phyloP scores from a whole-genome alignment of 225 moss, liverwort and hornwort species.

The Climacium dendroides region DNA sequence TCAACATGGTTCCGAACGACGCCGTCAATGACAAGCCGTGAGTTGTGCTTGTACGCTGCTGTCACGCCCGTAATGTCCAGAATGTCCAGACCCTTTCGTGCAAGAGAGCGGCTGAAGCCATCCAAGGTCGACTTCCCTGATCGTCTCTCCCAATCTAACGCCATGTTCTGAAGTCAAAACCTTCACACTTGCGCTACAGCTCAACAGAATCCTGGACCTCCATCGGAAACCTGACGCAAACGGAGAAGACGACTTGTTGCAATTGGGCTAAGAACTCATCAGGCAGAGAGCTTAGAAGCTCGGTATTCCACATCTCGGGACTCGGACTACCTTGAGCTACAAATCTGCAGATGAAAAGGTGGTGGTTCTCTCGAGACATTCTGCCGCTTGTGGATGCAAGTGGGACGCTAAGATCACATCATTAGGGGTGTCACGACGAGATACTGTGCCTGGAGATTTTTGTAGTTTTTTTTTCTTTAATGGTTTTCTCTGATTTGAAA shows the following conservation, averaged over 20 bases:
- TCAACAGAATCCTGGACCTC: neutral
- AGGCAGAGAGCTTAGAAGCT: neutral
- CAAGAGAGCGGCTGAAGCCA: conserved; percentile 29
- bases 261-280: neutral
- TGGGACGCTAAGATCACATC: neutral
- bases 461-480: neutral
- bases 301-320: neutral
- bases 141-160: conserved; percentile 20
- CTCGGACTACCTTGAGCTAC: neutral
- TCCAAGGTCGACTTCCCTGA: conserved; percentile 30
- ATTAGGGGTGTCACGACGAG: no score
- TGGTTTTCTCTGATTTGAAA: neutral
- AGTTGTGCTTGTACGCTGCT: conserved; percentile 15
- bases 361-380: neutral
- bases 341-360: neutral
- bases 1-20: conserved; percentile 19
- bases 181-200: neutral
- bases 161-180: neutral
- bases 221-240: neutral
- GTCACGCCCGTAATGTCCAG: conserved; percentile 35
- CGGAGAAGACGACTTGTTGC: neutral
- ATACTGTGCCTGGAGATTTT: no score
- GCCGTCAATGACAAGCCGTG: conserved; percentile 11
- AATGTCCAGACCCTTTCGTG: conserved; percentile 34
- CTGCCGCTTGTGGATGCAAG: conserved; percentile 1